These are phyloP conservation scores for Tilletia walkeri DNA, from an alignment of 1,284 basidiomycete species.

Conservation along the genomic window DNA sequence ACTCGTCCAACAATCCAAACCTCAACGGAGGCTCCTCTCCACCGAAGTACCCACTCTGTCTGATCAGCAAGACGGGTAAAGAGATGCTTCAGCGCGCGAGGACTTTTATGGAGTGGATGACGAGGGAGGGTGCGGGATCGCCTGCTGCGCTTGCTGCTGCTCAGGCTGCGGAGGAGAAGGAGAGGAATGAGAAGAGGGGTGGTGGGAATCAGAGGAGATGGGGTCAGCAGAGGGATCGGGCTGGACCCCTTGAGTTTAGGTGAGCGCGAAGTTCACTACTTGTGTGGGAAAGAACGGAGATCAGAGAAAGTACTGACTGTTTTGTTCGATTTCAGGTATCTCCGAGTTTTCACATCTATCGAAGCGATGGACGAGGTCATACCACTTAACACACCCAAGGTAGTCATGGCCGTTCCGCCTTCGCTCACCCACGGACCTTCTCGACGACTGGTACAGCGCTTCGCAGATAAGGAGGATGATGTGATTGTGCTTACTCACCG, in stretches of 20 bases:
- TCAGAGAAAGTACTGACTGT: conserved; percentile 14
- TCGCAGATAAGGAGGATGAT: conserved; percentile 69
- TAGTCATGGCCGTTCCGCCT: conserved; percentile 87
- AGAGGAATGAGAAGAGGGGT: conserved; percentile 3
- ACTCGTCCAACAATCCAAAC: conserved; percentile 72
- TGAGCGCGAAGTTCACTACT: background rate
- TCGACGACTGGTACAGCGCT: conserved; percentile 76
- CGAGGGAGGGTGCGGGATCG: conserved; percentile 70
- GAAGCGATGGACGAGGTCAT: conserved; percentile 76
- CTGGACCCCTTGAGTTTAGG: conserved; percentile 22
- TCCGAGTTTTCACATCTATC: conserved; percentile 83
- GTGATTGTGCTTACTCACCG: conserved; percentile 41
- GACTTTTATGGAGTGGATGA: conserved; percentile 99
- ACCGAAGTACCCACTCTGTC: conserved; percentile 65
- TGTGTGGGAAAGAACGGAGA: background rate
- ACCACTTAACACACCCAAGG: conserved; percentile 71
- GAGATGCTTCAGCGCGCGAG: conserved; percentile 93
- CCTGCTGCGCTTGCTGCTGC: conserved; percentile 4
- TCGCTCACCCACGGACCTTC: conserved; percentile 91
- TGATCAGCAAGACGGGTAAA: conserved; percentile 82
- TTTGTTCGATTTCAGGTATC: conserved; percentile 62
- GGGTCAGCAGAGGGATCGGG: conserved; percentile 7
- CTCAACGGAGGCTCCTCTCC: background rate
- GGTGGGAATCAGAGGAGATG: conserved; percentile 2
- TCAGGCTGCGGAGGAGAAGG: conserved; percentile 23